A percentile compares a stretch with the other conserved stretches of the same genome.
Evolutionary conservation across 441 rosid genomes (phyloP).

Genomic region (Corymbia calophylla): DNA sequence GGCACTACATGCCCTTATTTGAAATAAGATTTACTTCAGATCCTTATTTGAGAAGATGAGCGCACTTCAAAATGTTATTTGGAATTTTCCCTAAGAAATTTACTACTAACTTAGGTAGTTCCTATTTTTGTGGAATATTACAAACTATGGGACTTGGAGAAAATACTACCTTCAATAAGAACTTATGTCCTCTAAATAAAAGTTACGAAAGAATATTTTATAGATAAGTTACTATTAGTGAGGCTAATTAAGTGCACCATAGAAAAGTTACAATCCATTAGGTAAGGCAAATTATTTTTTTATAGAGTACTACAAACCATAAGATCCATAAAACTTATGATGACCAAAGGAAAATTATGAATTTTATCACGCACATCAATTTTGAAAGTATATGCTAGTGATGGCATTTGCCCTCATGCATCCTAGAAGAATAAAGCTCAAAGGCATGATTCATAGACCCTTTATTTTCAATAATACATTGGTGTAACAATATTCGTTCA

Average conservation of each 20-base stretch:
- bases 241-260: not conserved
- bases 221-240: not conserved
- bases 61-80: no score
- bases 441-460: not conserved
- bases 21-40: no score
- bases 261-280: no score
- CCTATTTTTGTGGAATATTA: no score
- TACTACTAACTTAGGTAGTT: no score
- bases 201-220: not conserved
- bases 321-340: not conserved
- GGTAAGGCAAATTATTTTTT: no score
- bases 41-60: no score
- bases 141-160: not conserved
- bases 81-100: no score
- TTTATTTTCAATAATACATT: not conserved
- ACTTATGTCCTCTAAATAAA: not conserved
- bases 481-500: not conserved
- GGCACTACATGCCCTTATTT: no score
- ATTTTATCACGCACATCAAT: not conserved
- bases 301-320: not conserved
- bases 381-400: not conserved
- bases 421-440: not conserved
- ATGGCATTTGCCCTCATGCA: not conserved
- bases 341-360: not conserved
- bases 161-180: not conserved